phyloP scores from a whole-genome alignment of 2,329 filamentous ascomycete species.

The Fusarium ambrosium region DNA sequence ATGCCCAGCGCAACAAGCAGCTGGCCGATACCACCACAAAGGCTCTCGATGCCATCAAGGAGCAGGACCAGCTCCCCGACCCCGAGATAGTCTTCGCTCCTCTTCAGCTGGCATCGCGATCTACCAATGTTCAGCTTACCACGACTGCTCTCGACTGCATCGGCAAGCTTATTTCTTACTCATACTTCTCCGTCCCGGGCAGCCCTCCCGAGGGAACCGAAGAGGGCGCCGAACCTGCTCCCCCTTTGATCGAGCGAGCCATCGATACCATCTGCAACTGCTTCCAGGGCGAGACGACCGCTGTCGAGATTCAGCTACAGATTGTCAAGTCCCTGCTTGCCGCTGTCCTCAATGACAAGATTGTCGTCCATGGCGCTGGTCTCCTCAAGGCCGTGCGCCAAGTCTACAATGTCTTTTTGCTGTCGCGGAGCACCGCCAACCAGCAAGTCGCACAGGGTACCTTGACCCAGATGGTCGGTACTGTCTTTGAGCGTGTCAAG shows the following conservation, averaged over 20 bases:
- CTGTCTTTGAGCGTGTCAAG: slow-evolving; percentile 96
- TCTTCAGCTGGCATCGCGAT: slow-evolving; percentile 88
- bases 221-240: slow-evolving; percentile 56
- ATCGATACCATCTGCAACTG: slow-evolving; percentile 99
- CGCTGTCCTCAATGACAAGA: slow-evolving; percentile 97
- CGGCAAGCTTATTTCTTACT: slow-evolving; percentile 98
- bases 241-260: slow-evolving; percentile 93
- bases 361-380: slow-evolving; percentile 96
- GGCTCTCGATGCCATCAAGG: slow-evolving; percentile 88
- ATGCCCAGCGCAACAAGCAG: slow-evolving; percentile 88
- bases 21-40: slow-evolving; percentile 85
- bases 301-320: slow-evolving; percentile 92
- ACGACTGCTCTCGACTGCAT: slow-evolving; percentile 97
- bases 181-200: slow-evolving; percentile 88
- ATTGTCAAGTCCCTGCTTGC: slow-evolving; percentile 97
- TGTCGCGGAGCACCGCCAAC: slow-evolving; percentile 93
- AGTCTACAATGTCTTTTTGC: slow-evolving; percentile 98
- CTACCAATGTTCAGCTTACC: slow-evolving; percentile 85
- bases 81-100: slow-evolving; percentile 94
- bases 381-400: slow-evolving; percentile 96
- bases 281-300: slow-evolving; percentile 96
- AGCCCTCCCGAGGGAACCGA: slow-evolving; percentile 54
- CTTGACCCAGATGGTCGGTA: slow-evolving; percentile 97
- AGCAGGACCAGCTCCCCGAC: slow-evolving; percentile 85
- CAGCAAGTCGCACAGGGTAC: slow-evolving; percentile 98